These are phyloP conservation scores for Citrus mangshanensis DNA, from an alignment of 345 rosid species.

Conservation along the genomic window DNA sequence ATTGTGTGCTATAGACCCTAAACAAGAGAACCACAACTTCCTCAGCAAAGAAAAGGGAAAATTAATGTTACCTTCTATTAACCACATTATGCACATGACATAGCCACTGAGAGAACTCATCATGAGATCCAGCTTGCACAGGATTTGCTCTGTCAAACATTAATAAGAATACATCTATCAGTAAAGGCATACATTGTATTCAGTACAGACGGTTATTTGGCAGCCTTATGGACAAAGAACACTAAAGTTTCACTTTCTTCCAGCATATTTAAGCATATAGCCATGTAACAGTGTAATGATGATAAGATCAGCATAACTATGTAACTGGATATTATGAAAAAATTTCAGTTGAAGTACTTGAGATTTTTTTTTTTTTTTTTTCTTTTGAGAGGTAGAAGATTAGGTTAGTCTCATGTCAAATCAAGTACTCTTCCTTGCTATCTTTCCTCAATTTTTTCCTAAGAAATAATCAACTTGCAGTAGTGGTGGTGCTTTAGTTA, in stretches of 20 bases:
- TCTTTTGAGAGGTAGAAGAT: neutral
- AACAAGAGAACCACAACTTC: neutral
- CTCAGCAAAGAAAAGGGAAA: neutral
- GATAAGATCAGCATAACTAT: neutral
- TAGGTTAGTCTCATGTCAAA: neutral
- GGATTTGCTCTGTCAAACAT: slow-evolving; percentile 66
- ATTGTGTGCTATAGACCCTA: neutral
- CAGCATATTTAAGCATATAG: neutral
- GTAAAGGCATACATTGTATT: neutral
- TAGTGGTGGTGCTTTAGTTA: neutral
- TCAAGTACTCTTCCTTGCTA: neutral
- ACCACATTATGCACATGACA: slow-evolving; percentile 89
- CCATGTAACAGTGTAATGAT: neutral
- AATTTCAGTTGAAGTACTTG: neutral
- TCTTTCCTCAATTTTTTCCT: neutral
- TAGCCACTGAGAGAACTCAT: slow-evolving; percentile 88
- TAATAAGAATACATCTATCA: slow-evolving; percentile 10
- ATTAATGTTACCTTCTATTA: slow-evolving; percentile 66
- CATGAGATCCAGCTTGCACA: slow-evolving; percentile 69
- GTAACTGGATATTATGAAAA: neutral
- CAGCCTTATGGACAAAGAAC: neutral
- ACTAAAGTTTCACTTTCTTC: neutral
- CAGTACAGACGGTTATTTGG: neutral
- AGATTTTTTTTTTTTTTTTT: too few relatives aligned
- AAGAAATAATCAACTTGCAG: neutral